Evolutionary conservation across 768 basidiomycete genomes (phyloP).

Genomic region (Mycena epipterygia): DNA sequence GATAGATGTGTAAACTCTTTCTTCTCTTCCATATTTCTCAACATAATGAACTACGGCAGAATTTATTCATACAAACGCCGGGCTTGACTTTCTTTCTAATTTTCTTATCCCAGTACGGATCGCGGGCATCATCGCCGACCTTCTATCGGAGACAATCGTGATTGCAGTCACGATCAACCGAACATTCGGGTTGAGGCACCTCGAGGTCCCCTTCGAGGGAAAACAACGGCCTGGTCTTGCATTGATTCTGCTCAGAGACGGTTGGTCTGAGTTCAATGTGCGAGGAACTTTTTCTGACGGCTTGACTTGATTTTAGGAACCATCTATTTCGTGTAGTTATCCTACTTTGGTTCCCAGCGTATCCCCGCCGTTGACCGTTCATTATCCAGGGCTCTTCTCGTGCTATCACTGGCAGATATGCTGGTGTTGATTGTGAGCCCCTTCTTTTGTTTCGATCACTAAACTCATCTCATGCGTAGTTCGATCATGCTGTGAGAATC

Average conservation of each 20-base stretch:
- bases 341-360: neutral
- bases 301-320: conserved; percentile 26
- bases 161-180: conserved; percentile 45
- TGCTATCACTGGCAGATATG: conserved; percentile 50
- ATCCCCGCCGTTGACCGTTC: neutral
- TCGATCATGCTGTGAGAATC: conserved; percentile 42
- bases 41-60: neutral
- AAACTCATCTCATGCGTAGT: conserved; percentile 6
- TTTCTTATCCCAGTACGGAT: conserved; percentile 39
- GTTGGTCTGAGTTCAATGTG: neutral
- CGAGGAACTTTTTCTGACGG: neutral
- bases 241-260: conserved; percentile 43
- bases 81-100: neutral
- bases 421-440: conserved; percentile 43
- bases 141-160: conserved; percentile 47
- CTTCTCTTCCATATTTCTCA: neutral
- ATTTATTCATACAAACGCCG: neutral
- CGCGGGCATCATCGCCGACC: conserved; percentile 45
- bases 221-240: conserved; percentile 42
- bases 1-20: conserved; percentile 24
- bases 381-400: conserved; percentile 38
- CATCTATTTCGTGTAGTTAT: conserved; percentile 45
- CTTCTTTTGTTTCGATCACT: neutral
- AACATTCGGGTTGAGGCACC: conserved; percentile 42
- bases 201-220: conserved; percentile 35